Evolutionary conservation across 164 flowering plant genomes (phyloP).

Genomic region (Vitis cinerea): DNA sequence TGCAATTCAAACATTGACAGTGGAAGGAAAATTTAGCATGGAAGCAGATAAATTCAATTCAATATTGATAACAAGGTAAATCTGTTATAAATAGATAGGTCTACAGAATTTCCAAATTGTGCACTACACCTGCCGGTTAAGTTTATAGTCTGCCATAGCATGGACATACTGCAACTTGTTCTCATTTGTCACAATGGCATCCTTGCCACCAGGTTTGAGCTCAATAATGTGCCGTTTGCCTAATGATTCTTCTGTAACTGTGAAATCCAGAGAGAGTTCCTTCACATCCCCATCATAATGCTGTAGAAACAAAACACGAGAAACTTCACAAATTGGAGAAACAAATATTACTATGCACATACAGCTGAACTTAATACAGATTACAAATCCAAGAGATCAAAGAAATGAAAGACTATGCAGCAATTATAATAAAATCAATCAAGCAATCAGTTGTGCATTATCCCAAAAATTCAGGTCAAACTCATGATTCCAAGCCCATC

Average conservation of each 20-base stretch:
- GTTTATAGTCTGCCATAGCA: slow-evolving; percentile 97
- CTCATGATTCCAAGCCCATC: too few relatives aligned
- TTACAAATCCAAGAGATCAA: not conserved
- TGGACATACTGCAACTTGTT: slow-evolving; percentile 95
- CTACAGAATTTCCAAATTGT: slow-evolving; percentile 2
- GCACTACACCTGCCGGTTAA: slow-evolving; percentile 75
- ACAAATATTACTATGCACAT: not conserved
- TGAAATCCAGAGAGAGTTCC: slow-evolving; percentile 91
- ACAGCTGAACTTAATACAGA: not conserved
- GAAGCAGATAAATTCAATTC: slow-evolving; percentile 12
- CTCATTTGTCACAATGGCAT: slow-evolving; percentile 80
- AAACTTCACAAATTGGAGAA: slow-evolving; percentile 1
- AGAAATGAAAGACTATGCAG: not conserved
- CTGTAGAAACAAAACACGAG: slow-evolving; percentile 36
- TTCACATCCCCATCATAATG: slow-evolving; percentile 81
- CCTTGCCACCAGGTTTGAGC: slow-evolving; percentile 93
- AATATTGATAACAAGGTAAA: slow-evolving; percentile 12
- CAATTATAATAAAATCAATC: not conserved
- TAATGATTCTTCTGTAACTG: slow-evolving; percentile 83
- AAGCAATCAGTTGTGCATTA: not conserved
- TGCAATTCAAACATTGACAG: slow-evolving; percentile 31
- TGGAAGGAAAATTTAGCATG: too few relatives aligned
- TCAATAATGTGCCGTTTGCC: slow-evolving; percentile 72
- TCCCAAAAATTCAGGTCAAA: not conserved
- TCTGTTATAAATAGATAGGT: not conserved